Evolutionary conservation across 257 asterid species (phyloP), one percentile per base, ranked within the genome.

Genomic region (Solanum chmielewskii): DNA sequence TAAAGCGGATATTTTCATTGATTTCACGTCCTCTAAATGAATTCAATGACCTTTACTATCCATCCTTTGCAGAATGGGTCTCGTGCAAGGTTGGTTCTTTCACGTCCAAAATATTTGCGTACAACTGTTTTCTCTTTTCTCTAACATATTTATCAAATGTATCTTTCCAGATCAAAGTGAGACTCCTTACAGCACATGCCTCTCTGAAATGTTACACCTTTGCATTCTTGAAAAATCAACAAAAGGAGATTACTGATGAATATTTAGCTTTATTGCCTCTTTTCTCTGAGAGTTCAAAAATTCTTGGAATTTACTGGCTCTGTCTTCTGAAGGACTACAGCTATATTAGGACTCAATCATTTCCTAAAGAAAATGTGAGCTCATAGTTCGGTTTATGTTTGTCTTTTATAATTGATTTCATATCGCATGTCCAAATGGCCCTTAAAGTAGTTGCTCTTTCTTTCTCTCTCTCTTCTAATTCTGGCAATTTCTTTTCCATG

Each of bases 61-160:
- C 99, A 77, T 97, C 99, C 85, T 97, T 94, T 91, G 99, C 99
- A 39, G 99, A 97, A 92, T 97, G 99, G 99, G 99, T 96, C 90
- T 95, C 98, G 73, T 96, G 99, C 98, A 97, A 97, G 99, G 99
- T 97, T 69, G 64, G 37, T 59, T 90, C 45, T n/a, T 64, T 81
- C 23, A 59, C 21, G 13, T 33, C 81, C 27, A 33, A n/a, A 78
- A 13, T 71, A 42, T 81, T 47, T 85, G n/a, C 37, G 35, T 21
- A 13, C 29, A 23, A n/a, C 77, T 60, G 12, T 83, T 44, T 66
- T 76, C 31, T 66, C 83, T 42, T 45, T 41, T 86, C 78, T 45
- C 88, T 84, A 87, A 86, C 85, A 87, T 87, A 90, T 91, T 86
- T 27, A 76, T 20, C 10, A 23, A 23, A 77, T 83, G 87, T 84